Evolutionary conservation across 2,329 filamentous ascomycete genomes (phyloP), one percentile per base, ranked within the genome.

Genomic region (Neonectria ditissima): DNA sequence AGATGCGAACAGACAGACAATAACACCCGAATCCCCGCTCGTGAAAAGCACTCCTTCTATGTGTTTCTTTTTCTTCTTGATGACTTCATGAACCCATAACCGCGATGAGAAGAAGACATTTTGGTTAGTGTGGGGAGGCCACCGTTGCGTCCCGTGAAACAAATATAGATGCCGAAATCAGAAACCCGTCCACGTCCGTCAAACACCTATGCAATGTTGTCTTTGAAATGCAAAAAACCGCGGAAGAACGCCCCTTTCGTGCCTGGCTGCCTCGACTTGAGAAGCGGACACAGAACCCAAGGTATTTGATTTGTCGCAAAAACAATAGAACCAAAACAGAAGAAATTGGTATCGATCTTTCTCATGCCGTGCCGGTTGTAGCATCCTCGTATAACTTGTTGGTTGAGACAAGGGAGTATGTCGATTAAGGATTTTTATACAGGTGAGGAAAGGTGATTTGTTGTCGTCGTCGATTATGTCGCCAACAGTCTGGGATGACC

Each of bases 371-470:
- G 78, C 79, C 78, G 76, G 69, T 73, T 62, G 53, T 67, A 65
- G 53, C 72, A 74, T 78, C 75, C 76, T 77, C 74, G 73, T 74
- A 72, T 54, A 71, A 70, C 72, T 70, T 75, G 73, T 76, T 65
- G 75, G 60, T 63, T 57, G 60, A 65, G 73, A 72, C 70, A 71
- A 69, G 69, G 64, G 73, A 74, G 76, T 81, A 78, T 83, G 80
- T 82, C 76, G 80, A 81, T 79, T 79, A 80, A 80, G 75, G 77
- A 79, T 83, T 78, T 83, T 84, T 83, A 74, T 84, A 84, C 81
- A 84, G 73, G 75, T 74, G 76, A 75, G 72, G 73, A 47, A 53
- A 59, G 54, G 50, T 43, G 56, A 66, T 55, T 59, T 51, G 57
- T 71, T 63, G 62, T 65, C 67, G 68, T 70, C 64, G 66, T 56